Base-by-base conservation (phyloP, 441 rosid genomes). In the Lepidium campestre region DNA sequence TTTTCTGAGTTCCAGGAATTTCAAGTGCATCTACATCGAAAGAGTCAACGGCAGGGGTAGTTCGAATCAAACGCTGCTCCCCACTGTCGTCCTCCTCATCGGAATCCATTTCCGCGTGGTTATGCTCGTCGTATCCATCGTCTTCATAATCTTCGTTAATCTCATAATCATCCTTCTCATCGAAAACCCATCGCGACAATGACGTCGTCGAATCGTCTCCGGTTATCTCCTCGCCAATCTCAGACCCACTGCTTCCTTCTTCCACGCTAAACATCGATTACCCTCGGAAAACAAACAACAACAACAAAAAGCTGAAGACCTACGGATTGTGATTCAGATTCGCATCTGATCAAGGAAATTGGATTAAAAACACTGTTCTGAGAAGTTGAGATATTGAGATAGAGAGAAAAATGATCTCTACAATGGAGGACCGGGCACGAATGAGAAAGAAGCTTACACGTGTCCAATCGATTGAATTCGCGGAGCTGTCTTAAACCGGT, bases 21-120 rank as follows among this genome's bases (percentile, higher is more conserved):
- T 93, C 99, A 34, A 91, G 87, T 19, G 99, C 99, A 62, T 93
- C 99, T 1, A 87, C 99, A 66, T 93, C 96, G 69, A 93, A 93
- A 20, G 96, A 91, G 74, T 93, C 99, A 54, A 93, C 78, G 59
- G 82, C 91, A 14, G 96, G 99, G 3, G 91, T 95, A 14, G 97
- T 93, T 14, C 96, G 97, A 80, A 91, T 86, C 85, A 91, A 77
- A 66, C 89, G 87, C 71, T 86, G 95, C 81, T 84, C 92, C 6
- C 69, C 80, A 74, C 75, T 80, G 65, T 52, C 75, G 2, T 83
- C 95, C 3, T 90, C 95, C 17, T 88, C 96, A 10, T 89, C 95
- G 10, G 97, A 86, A 67, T 87, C 89, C 32, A 82, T 22, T 10
- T 76, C 80, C 34, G 77, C 47, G 42, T 62, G 78, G 11, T 52